Conservation (phyloP, 129 eudicot species). For the Artemisia annua region DNA sequence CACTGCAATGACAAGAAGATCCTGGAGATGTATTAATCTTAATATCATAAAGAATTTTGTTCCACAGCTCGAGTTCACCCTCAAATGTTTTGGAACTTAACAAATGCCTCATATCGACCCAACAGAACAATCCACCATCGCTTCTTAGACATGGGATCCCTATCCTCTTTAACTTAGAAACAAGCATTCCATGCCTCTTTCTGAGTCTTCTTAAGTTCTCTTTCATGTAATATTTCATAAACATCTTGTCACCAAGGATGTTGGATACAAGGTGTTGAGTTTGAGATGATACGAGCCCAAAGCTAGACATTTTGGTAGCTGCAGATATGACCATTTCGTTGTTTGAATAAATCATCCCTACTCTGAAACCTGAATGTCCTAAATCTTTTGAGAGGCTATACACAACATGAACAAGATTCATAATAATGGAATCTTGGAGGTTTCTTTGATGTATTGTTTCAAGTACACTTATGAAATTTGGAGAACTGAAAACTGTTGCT, state of each 20-base stretch:
- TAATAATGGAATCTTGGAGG: slow-evolving; percentile 10
- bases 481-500: slow-evolving; percentile 25
- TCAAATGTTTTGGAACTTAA: slow-evolving; percentile 44
- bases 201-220: slow-evolving; percentile 45
- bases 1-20: slow-evolving; percentile 62
- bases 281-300: slow-evolving; percentile 65
- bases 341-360: slow-evolving; percentile 60
- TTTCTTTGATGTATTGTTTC: slow-evolving; percentile 21
- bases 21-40: slow-evolving; percentile 60
- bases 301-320: slow-evolving; percentile 73
- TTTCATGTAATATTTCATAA: slow-evolving; percentile 31
- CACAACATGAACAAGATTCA: slow-evolving; percentile 32
- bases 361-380: slow-evolving; percentile 62
- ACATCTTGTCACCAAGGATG: slow-evolving; percentile 47
- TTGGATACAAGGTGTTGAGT: slow-evolving; percentile 59
- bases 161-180: slow-evolving; percentile 27
- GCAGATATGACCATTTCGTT: slow-evolving; percentile 43
- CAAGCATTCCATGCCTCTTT: slow-evolving; percentile 38
- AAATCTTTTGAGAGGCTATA: slow-evolving; percentile 48
- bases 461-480: slow-evolving; percentile 33
- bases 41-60: slow-evolving; percentile 37
- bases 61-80: slow-evolving; percentile 58
- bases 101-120: slow-evolving; percentile 58
- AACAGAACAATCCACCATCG: slow-evolving; percentile 58
- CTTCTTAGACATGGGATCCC: slow-evolving; percentile 51